These are phyloP conservation scores for Styphnolobium japonicum DNA, from an alignment of 306 rosid genomes.

Conservation along the genomic window DNA sequence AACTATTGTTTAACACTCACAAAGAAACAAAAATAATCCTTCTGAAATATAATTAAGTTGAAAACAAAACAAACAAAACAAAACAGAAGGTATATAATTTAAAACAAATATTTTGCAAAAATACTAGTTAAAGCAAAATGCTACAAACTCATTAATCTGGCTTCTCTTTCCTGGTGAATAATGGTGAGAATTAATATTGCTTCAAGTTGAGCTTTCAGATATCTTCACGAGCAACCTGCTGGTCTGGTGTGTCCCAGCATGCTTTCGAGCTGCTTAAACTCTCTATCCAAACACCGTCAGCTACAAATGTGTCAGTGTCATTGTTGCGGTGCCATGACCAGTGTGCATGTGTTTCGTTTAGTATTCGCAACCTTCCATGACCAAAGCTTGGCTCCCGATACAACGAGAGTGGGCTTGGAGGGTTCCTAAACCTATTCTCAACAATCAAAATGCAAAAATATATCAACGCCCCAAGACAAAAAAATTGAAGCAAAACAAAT, in stretches of 20 bases:
- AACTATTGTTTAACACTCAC: too few species aligned
- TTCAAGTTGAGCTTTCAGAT: background rate
- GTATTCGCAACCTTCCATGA: slow-evolving; percentile 62
- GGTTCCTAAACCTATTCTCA: slow-evolving; percentile 38
- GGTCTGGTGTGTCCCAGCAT: slow-evolving; percentile 1
- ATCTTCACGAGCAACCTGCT: slow-evolving; percentile 24
- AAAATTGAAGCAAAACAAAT: background rate
- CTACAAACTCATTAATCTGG: background rate
- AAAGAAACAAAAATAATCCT: too few species aligned
- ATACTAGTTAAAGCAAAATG: background rate
- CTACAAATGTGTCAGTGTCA: slow-evolving; percentile 41
- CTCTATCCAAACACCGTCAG: slow-evolving; percentile 53
- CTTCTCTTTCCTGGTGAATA: background rate
- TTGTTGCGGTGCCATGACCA: slow-evolving; percentile 93
- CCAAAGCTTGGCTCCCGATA: slow-evolving; percentile 77
- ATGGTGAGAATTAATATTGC: background rate
- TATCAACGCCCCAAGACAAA: background rate
- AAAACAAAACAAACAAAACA: too few species aligned
- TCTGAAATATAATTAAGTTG: too few species aligned
- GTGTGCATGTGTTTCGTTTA: slow-evolving; percentile 63
- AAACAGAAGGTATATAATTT: background rate
- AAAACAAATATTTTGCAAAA: background rate
- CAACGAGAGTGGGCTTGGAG: slow-evolving; percentile 53
- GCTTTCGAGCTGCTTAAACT: slow-evolving; percentile 38
- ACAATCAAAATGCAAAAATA: background rate